Evolutionary conservation across 305 asterid species (phyloP).

Genomic region (Fraxinus latifolia): DNA sequence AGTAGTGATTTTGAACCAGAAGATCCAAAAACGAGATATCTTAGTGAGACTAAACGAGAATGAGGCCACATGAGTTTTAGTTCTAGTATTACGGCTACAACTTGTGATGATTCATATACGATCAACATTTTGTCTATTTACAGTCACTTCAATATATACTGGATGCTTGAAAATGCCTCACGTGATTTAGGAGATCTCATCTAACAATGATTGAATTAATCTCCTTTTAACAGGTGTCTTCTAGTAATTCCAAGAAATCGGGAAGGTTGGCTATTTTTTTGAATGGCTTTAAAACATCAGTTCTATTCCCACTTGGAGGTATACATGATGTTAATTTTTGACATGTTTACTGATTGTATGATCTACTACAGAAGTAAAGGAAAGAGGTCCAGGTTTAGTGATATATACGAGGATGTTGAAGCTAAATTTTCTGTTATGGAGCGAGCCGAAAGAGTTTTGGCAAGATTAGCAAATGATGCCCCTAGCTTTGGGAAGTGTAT

Average conservation of each 20-base stretch:
- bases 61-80: not conserved
- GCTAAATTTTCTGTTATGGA: slow-evolving; percentile 59
- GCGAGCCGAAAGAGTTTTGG: slow-evolving; percentile 52
- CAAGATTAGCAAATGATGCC: slow-evolving; percentile 34
- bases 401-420: slow-evolving; percentile 58
- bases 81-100: not conserved
- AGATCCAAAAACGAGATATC: not conserved
- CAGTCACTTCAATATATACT: not conserved
- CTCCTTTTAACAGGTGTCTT: slow-evolving; percentile 38
- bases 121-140: not conserved
- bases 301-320: not conserved
- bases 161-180: not conserved
- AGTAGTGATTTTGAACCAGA: not conserved
- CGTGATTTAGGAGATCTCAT: slow-evolving; percentile 6
- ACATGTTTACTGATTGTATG: slow-evolving; percentile 1
- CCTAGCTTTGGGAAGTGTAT: slow-evolving; percentile 72
- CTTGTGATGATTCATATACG: not conserved
- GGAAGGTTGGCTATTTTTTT: slow-evolving; percentile 38
- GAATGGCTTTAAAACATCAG: slow-evolving; percentile 13
- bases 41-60: not conserved
- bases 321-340: slow-evolving; percentile 6
- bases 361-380: slow-evolving; percentile 31
- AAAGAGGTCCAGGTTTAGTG: slow-evolving; percentile 40
- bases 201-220: slow-evolving; percentile 19
- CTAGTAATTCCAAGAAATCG: slow-evolving; percentile 40